Evolutionary conservation across 768 basidiomycete species (phyloP).

Genomic region (Floccularia luteovirens): DNA sequence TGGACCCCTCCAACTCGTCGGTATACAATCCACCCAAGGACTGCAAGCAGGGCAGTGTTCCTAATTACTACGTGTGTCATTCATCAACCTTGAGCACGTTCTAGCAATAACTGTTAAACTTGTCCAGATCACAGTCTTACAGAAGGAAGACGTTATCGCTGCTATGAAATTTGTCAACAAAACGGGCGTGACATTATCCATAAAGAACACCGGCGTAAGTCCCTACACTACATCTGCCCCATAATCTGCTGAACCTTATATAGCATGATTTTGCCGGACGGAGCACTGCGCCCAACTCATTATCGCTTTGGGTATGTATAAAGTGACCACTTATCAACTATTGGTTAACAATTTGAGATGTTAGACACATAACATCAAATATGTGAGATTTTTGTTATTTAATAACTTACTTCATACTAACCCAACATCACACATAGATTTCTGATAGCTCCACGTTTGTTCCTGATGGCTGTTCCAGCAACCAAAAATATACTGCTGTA

Average conservation of each 20-base stretch:
- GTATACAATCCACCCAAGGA: slow-evolving; percentile 7
- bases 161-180: slow-evolving; percentile 12
- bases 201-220: slow-evolving; percentile 3
- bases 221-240: slow-evolving; percentile 7
- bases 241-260: slow-evolving; percentile 8
- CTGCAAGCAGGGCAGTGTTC: slow-evolving; percentile 13
- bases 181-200: slow-evolving; percentile 6
- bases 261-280: slow-evolving; percentile 17
- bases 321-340: too few species aligned
- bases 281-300: slow-evolving; percentile 8
- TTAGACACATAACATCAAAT: neutral
- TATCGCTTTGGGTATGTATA: slow-evolving; percentile 13
- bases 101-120: neutral
- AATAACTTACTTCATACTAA: neutral
- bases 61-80: slow-evolving; percentile 11
- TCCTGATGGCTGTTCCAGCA: neutral
- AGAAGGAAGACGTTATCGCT: slow-evolving; percentile 11
- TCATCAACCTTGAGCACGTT: neutral
- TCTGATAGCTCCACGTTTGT: neutral
- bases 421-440: neutral
- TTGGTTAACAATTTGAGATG: too few species aligned
- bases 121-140: slow-evolving; percentile 14
- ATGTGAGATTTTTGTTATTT: neutral
- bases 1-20: slow-evolving; percentile 8
- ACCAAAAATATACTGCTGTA: slow-evolving; percentile 1